Conservation (phyloP, 2,329 filamentous ascomycete genomes). For the Penicillium brasilianum region DNA sequence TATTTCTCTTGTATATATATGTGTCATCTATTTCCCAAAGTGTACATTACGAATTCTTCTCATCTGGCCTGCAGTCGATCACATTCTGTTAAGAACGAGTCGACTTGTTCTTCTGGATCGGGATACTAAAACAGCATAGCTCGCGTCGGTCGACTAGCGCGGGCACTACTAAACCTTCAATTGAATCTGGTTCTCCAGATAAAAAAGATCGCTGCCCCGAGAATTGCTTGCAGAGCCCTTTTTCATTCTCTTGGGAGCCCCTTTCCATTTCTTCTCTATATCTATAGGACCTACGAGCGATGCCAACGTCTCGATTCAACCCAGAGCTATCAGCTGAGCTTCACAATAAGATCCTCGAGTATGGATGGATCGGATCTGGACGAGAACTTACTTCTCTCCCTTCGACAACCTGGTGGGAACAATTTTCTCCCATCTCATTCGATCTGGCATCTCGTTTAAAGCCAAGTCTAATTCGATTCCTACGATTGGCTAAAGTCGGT, state of each 20-base stretch:
- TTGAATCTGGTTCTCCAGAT: not conserved
- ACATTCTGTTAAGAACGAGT: too few relatives aligned
- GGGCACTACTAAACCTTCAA: not conserved
- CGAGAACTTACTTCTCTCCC: not conserved
- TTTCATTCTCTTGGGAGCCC: too few relatives aligned
- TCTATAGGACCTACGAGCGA: not conserved
- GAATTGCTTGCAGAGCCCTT: not conserved
- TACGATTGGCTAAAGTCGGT: not conserved
- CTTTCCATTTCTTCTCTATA: not conserved
- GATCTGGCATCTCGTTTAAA: not conserved
- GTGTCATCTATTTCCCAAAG: too few relatives aligned
- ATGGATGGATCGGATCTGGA: not conserved
- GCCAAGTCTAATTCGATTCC: not conserved
- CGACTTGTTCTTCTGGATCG: not conserved
- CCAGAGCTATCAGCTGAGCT: not conserved
- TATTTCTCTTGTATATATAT: not conserved
- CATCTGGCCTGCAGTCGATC: too few relatives aligned
- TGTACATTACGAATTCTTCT: too few relatives aligned
- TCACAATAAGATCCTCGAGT: not conserved
- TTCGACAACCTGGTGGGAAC: not conserved
- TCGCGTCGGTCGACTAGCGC: not conserved
- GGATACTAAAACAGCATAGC: not conserved
- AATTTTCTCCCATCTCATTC: not conserved
- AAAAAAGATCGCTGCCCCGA: not conserved
- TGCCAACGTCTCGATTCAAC: conserved; percentile 1